These are phyloP conservation scores for Aspergillus sclerotiicarbonarius DNA, from an alignment of 495 filamentous ascomycete genomes.

Conservation along the genomic window DNA sequence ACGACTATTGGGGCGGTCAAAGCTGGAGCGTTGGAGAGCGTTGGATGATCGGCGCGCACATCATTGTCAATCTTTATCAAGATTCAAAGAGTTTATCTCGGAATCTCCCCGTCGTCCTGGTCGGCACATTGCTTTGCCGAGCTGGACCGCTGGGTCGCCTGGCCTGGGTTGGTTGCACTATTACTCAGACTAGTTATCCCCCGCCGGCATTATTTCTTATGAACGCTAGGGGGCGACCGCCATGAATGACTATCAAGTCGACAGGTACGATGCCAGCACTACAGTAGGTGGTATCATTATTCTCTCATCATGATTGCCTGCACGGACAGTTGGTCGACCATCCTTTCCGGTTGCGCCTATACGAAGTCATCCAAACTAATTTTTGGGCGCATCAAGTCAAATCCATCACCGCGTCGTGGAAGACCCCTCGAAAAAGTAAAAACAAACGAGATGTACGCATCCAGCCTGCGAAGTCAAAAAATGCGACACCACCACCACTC, in stretches of 20 bases:
- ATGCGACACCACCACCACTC: not conserved
- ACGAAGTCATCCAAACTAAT: not conserved
- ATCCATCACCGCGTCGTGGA: not conserved
- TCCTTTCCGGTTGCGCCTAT: not conserved
- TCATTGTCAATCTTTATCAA: conserved; percentile 21
- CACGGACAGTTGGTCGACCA: too few relatives aligned
- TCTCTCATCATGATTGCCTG: too few relatives aligned
- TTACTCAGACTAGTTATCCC: not conserved
- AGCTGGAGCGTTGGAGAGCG: conserved; percentile 27
- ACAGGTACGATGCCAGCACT: too few relatives aligned
- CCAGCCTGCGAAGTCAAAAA: not conserved
- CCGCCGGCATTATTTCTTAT: not conserved
- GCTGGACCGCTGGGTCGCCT: not conserved
- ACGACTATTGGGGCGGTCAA: conserved; percentile 23
- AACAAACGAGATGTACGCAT: not conserved
- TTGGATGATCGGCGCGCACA: conserved; percentile 30
- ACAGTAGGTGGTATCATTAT: too few relatives aligned
- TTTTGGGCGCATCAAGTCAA: not conserved
- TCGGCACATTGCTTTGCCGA: conserved; percentile 1
- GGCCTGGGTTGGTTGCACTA: too few relatives aligned
- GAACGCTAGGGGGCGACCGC: not conserved
- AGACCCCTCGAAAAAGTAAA: not conserved
- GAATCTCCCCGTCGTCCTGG: conserved; percentile 7
- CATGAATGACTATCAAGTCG: too few relatives aligned
- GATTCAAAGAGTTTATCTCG: conserved; percentile 12